Evolutionary conservation across 306 rosid genomes (phyloP).

Genomic region (Vicia sativa): DNA sequence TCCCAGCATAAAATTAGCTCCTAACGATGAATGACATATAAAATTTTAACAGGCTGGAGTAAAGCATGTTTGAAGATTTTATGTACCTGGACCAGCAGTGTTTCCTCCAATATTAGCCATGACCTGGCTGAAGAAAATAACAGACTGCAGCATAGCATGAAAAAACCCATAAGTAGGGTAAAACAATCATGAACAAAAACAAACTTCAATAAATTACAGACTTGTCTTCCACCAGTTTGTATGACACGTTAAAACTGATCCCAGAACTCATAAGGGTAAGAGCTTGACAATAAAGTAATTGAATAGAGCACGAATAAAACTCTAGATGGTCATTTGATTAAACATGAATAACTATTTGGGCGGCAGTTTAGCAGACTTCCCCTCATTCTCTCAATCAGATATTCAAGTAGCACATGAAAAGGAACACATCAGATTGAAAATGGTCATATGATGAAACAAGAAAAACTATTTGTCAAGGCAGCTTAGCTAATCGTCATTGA

Average conservation of each 20-base stretch:
- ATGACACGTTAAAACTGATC: not conserved
- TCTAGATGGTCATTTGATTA: slow-evolving; percentile 2
- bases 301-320: not conserved
- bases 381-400: slow-evolving; percentile 12
- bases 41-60: not conserved
- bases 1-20: slow-evolving; percentile 25
- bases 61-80: slow-evolving; percentile 6
- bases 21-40: slow-evolving; percentile 1
- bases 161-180: not conserved
- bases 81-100: slow-evolving; percentile 95
- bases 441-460: slow-evolving; percentile 12
- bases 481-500: slow-evolving; percentile 3
- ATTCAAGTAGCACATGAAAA: not conserved
- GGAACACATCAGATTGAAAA: not conserved
- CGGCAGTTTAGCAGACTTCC: slow-evolving; percentile 7
- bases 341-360: slow-evolving; percentile 10
- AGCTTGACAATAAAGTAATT: not conserved
- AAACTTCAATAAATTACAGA: slow-evolving; percentile 3
- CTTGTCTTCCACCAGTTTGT: not conserved
- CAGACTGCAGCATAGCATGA: slow-evolving; percentile 69
- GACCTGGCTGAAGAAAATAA: slow-evolving; percentile 93
- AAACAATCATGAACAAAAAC: slow-evolving; percentile 1
- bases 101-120: slow-evolving; percentile 98
- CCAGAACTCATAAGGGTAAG: slow-evolving; percentile 8
- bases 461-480: slow-evolving; percentile 8